Evolutionary conservation across 352 stramenopile species (phyloP).

Genomic region (Phytopythium sindhum): DNA sequence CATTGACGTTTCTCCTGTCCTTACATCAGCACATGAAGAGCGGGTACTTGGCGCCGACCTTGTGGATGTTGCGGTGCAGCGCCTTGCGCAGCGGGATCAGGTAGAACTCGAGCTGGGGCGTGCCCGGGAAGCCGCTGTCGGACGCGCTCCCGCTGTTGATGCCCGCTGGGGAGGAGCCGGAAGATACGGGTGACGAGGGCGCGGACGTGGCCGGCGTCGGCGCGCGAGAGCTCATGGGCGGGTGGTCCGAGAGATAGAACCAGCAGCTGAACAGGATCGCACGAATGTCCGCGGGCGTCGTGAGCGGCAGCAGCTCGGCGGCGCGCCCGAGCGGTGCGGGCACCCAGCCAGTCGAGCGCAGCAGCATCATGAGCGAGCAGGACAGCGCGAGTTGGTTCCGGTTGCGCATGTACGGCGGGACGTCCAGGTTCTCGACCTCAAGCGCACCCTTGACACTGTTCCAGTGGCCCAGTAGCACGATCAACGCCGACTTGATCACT

Average conservation of each 20-base stretch:
- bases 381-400: constrained; percentile 63
- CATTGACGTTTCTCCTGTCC: constrained; percentile 9
- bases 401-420: constrained; percentile 82
- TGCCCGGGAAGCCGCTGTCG: constrained; percentile 14
- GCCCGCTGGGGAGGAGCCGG: constrained; percentile 37
- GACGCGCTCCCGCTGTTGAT: constrained; percentile 16
- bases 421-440: constrained; percentile 59
- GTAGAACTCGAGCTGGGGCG: constrained; percentile 73
- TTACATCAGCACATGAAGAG: constrained; percentile 62
- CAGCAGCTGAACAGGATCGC: constrained; percentile 80
- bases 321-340: constrained; percentile 45
- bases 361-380: constrained; percentile 58
- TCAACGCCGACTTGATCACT: constrained; percentile 68
- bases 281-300: constrained; percentile 65
- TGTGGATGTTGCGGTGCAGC: constrained; percentile 72
- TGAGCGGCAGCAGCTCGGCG: constrained; percentile 62
- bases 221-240: constrained; percentile 33
- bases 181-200: constrained; percentile 42
- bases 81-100: constrained; percentile 72
- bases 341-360: constrained; percentile 58
- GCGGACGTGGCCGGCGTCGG: constrained; percentile 40
- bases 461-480: constrained; percentile 78
- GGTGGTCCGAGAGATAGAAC: constrained; percentile 80
- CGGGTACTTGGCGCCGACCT: constrained; percentile 67
- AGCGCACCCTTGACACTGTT: constrained; percentile 78